Evolutionary conservation across 441 rosid species (phyloP).

Genomic region (Adansonia rubrostipa): DNA sequence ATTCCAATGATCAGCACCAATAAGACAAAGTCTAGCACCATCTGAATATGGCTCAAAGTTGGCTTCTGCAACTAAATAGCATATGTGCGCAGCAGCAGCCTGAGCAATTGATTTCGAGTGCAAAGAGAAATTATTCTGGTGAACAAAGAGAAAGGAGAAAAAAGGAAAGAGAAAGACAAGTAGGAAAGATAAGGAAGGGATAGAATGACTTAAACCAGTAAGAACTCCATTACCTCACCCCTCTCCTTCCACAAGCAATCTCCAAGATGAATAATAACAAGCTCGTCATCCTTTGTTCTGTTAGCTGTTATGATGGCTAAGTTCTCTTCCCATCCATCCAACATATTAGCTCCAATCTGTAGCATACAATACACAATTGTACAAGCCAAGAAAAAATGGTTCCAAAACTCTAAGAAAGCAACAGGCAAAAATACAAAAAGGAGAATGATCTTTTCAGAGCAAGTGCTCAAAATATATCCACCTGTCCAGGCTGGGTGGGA

Average conservation of each 20-base stretch:
- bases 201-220: slow-evolving; percentile 16
- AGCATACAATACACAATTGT: slow-evolving; percentile 32
- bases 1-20: slow-evolving; percentile 70
- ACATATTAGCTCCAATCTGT: slow-evolving; percentile 83
- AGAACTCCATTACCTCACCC: slow-evolving; percentile 64
- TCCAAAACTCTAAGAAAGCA: slow-evolving; percentile 20
- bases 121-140: not conserved
- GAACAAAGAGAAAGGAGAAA: slow-evolving; percentile 3
- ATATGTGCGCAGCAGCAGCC: slow-evolving; percentile 62
- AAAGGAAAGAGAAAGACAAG: slow-evolving; percentile 5
- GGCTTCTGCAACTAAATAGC: slow-evolving; percentile 65
- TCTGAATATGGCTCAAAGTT: slow-evolving; percentile 70
- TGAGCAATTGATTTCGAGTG: slow-evolving; percentile 31
- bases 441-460: not conserved
- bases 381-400: slow-evolving; percentile 10
- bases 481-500: slow-evolving; percentile 66
- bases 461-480: slow-evolving; percentile 28
- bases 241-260: slow-evolving; percentile 98
- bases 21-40: slow-evolving; percentile 62
- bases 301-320: slow-evolving; percentile 95
- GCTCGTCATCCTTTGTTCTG: slow-evolving; percentile 93
- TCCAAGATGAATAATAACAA: slow-evolving; percentile 95
- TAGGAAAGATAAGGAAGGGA: not conserved
- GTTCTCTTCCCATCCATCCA: slow-evolving; percentile 97
- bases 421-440: slow-evolving; percentile 2